Evolutionary conservation across 2,329 filamentous ascomycete species (phyloP), one percentile per base, ranked within the genome.

Genomic region (Penicillium italicum): DNA sequence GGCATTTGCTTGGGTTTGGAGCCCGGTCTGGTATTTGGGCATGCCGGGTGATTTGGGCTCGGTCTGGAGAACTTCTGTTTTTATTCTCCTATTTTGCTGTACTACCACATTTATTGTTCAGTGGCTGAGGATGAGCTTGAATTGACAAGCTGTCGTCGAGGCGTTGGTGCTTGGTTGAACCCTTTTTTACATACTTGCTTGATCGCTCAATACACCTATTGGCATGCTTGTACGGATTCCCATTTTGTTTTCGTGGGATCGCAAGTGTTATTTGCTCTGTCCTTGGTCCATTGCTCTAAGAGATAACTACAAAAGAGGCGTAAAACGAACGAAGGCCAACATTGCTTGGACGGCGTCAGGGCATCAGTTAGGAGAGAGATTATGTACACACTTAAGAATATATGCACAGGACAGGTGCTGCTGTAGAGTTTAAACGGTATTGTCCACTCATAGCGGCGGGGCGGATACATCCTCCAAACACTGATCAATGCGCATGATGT

Each of bases 401-500:
- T 8, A 36, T 26, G 28, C 11, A 24, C 26, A 54, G 16, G 16
- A 26, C 9, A 49, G 10, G 12, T 22, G 22, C 22, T 22, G 44
- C n/a, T 42, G 16, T 18, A 37, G 18, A 22, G 30, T 42, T 41
- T 24, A 9, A 28, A 14, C 24, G 24, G 12, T 18, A 24, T 31
- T 22, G 2, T 8, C 31, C 14, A 24, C 18, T 60, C 41, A 64
- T 36, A 68, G 18, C 7, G 55, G 54, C 5, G 69, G 66, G 42
- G 62, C 65, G 8, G 50, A 44, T 0, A 82, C 82, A 68, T 87
- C 85, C 71, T 81, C 78, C 78, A 87, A 76, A 65, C 85, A 87
- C 72, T 87, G 85, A 65, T 87, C 85, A 42, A 87, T 80, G 38
- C 85, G 77, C 85, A 87, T 87, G 38, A 87, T 76, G 68, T 81